A percentile compares a stretch with the other conserved stretches of the same genome.
phyloP scores from a whole-genome alignment of 768 basidiomycete species.

The Lanmaoa pseudosensibilis region DNA sequence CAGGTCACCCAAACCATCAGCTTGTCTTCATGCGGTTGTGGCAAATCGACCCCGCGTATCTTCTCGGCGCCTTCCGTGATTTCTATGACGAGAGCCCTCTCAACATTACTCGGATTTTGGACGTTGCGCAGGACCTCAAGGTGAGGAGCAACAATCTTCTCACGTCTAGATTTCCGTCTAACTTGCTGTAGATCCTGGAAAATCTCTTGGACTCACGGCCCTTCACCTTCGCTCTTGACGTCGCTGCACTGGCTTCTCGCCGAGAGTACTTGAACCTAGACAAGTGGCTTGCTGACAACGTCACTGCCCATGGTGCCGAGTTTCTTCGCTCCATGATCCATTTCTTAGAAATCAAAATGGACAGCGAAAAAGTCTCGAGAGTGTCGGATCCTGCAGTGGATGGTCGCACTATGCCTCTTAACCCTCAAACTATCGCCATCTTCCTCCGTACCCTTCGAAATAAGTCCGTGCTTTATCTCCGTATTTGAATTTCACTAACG shows the following conservation, averaged over 20 bases:
- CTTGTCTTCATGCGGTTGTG: conserved; percentile 96
- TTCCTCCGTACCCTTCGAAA: conserved; percentile 88
- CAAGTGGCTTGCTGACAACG: conserved; percentile 93
- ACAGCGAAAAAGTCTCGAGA: conserved; percentile 76
- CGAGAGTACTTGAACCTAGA: conserved; percentile 94
- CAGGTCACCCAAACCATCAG: conserved; percentile 91
- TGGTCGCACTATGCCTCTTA: conserved; percentile 82
- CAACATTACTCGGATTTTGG: conserved; percentile 92
- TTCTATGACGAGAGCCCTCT: conserved; percentile 91
- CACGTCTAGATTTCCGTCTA: neutral
- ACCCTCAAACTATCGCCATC: conserved; percentile 85
- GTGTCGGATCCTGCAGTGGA: conserved; percentile 78
- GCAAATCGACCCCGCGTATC: conserved; percentile 84
- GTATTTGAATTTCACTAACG: conserved; percentile 3
- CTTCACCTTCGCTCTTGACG: conserved; percentile 88
- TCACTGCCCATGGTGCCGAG: conserved; percentile 75
- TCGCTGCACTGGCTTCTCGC: conserved; percentile 90
- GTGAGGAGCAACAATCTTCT: conserved; percentile 40
- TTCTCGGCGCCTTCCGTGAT: conserved; percentile 85
- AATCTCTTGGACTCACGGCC: conserved; percentile 88
- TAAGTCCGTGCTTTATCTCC: conserved; percentile 49
- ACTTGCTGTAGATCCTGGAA: conserved; percentile 71
- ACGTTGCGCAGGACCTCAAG: conserved; percentile 94
- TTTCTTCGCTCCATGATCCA: conserved; percentile 86
- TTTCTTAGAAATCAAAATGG: conserved; percentile 92